Evolutionary conservation across 2,329 filamentous ascomycete species (phyloP), one percentile per base, ranked within the genome.

Genomic region (Lanzia echinophila): DNA sequence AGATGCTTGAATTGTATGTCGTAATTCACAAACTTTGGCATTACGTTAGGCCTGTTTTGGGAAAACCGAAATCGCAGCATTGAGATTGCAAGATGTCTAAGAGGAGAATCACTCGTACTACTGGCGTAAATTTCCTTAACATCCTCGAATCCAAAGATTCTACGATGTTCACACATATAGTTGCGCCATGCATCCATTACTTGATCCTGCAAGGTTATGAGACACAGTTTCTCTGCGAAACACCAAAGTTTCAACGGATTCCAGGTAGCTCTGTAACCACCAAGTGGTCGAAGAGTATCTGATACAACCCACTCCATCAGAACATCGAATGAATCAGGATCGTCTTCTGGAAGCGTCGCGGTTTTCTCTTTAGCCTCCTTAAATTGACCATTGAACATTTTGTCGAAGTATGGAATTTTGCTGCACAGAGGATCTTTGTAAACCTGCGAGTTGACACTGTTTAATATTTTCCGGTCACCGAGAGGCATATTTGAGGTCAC

Each of bases 371-470:
- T 36, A 8, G 57, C 41, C n/a, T 61, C 51, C 19, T 32, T 38
- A 15, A 58, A 60, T 1, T 34, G 31, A 15, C 48, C 44, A 6
- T 43, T 31, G 38, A 59, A 59, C 55, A 62, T 58, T 34, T 54
- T 59, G 10, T 50, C 38, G 31, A 60, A 61, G 19, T 55, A 61
- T 0, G 58, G 54, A 19, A 61, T 32, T 19, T 56, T 57, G 13
- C 50, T 45, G 52, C 51, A 28, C 4, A 28, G 24, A 28, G 24
- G 24, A 8, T 28, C 24, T 28, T 28, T 28, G 24, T 28, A 28
- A 28, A 28, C 24, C 24, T 28, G 8, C 24, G 4, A 28, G 24
- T 28, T 8, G n/a, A 28, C 24, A 28, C 24, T 28, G 8, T 28
- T 28, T 8, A 28, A 8, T 28, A 28, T 28, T 28, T 28, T 28